Percentiles rank a stretch among this genome's conserved stretches.
Conservation (phyloP, 2,329 filamentous ascomycete genomes). For the Ophiostoma ulmi region DNA sequence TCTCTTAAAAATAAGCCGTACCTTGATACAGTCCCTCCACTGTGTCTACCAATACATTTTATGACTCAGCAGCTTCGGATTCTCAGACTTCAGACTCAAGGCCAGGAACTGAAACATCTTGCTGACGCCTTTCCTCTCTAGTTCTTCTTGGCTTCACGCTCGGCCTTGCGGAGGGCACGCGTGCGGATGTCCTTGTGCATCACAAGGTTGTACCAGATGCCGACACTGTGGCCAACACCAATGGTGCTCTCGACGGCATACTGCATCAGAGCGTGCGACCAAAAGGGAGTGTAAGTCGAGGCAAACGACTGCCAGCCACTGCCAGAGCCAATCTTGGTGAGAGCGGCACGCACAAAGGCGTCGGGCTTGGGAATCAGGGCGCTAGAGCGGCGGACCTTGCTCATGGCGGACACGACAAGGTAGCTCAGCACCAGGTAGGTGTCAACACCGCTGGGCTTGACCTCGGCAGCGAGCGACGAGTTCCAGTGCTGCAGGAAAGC, state of each 20-base stretch:
- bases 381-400: slow-evolving; percentile 79
- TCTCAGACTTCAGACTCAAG: background rate
- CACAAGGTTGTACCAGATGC: slow-evolving; percentile 48
- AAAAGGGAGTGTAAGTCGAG: slow-evolving; percentile 86
- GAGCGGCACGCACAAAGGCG: slow-evolving; percentile 70
- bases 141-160: slow-evolving; percentile 51
- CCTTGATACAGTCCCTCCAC: background rate
- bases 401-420: slow-evolving; percentile 93
- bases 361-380: slow-evolving; percentile 74
- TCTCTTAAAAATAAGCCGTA: background rate
- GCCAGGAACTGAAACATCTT: background rate
- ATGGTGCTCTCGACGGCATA: slow-evolving; percentile 65
- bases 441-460: slow-evolving; percentile 73
- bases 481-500: slow-evolving; percentile 98
- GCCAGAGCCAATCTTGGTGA: slow-evolving; percentile 82
- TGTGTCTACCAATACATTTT: background rate
- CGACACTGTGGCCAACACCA: slow-evolving; percentile 45
- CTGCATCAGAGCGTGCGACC: slow-evolving; percentile 84
- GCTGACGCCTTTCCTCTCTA: background rate
- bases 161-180: slow-evolving; percentile 76
- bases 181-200: slow-evolving; percentile 82
- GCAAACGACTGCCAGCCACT: slow-evolving; percentile 74
- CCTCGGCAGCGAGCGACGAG: slow-evolving; percentile 74
- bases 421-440: slow-evolving; percentile 92
- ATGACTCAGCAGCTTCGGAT: background rate